A percentile compares a stretch with the other conserved stretches of the same genome.
phyloP scores from a whole-genome alignment of 768 basidiomycete genomes.

The Pulveroboletus ravenelii region DNA sequence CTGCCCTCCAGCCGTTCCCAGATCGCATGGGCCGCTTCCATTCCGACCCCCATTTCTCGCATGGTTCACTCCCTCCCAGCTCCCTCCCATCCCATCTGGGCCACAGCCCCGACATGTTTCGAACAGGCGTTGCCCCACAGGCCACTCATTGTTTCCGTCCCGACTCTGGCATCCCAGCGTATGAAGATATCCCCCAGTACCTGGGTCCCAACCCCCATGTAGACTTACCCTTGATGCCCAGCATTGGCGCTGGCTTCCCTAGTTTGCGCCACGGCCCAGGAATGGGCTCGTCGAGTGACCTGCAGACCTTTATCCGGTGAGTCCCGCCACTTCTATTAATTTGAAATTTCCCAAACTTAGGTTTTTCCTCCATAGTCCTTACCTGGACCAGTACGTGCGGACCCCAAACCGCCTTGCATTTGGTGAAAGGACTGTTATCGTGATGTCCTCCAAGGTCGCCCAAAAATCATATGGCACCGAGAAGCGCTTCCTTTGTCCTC shows the following conservation, averaged over 20 bases:
- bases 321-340: conserved; percentile 17
- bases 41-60: conserved; percentile 49
- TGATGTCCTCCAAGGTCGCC: conserved; percentile 97
- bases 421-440: conserved; percentile 90
- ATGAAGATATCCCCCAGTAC: conserved; percentile 59
- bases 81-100: conserved; percentile 48
- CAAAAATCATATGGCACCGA: conserved; percentile 98
- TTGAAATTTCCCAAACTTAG: conserved; percentile 14
- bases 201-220: conserved; percentile 46
- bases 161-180: conserved; percentile 46
- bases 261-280: conserved; percentile 59
- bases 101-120: conserved; percentile 54
- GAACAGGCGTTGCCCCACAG: conserved; percentile 60
- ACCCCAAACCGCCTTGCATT: conserved; percentile 82
- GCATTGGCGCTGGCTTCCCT: conserved; percentile 57
- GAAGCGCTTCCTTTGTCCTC: conserved; percentile 92
- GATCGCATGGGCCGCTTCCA: conserved; percentile 56
- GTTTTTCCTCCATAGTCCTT: conserved; percentile 48
- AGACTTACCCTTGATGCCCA: conserved; percentile 59
- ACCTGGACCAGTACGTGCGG: conserved; percentile 79
- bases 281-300: conserved; percentile 62
- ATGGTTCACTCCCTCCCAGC: conserved; percentile 36
- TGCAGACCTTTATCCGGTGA: conserved; percentile 78
- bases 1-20: conserved; percentile 52
- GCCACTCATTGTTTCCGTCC: conserved; percentile 59